These are phyloP conservation scores for Beverwykella pulmonaria DNA, from an alignment of 495 filamentous ascomycete species.

Conservation along the genomic window DNA sequence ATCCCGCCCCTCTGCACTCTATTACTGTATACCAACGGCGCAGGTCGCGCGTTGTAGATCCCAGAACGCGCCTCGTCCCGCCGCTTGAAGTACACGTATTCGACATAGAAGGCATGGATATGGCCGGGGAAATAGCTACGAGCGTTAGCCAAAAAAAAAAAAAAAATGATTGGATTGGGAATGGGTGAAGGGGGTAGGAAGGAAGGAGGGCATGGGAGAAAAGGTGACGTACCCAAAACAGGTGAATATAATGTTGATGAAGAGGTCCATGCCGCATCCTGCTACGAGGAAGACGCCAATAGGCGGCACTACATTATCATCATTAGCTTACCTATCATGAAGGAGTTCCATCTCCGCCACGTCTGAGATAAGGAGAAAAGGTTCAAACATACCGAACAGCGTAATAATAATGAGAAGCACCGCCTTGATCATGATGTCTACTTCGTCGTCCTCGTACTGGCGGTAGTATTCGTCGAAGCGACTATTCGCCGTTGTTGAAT, in stretches of 20 bases:
- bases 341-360: no score
- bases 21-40: constrained; percentile 80
- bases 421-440: constrained; percentile 42
- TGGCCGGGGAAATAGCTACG: constrained; percentile 74
- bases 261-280: constrained; percentile 65
- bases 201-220: neutral
- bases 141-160: neutral
- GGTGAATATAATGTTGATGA: constrained; percentile 67
- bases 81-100: constrained; percentile 83
- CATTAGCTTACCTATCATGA: constrained; percentile 11
- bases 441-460: neutral
- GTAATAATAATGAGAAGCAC: constrained; percentile 60
- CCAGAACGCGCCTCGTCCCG: constrained; percentile 60
- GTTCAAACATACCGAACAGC: constrained; percentile 59
- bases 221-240: constrained; percentile 57
- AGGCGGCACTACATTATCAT: constrained; percentile 58
- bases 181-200: neutral
- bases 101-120: constrained; percentile 88
- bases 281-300: constrained; percentile 65
- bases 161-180: neutral
- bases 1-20: constrained; percentile 70
- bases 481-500: neutral
- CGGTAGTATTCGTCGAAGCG: neutral
- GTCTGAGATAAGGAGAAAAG: no score
- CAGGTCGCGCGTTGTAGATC: constrained; percentile 50